A percentile compares a stretch with the other conserved stretches of the same genome.
Conservation (phyloP, 2,329 filamentous ascomycete species). For the Basipetospora chlamydospora region DNA sequence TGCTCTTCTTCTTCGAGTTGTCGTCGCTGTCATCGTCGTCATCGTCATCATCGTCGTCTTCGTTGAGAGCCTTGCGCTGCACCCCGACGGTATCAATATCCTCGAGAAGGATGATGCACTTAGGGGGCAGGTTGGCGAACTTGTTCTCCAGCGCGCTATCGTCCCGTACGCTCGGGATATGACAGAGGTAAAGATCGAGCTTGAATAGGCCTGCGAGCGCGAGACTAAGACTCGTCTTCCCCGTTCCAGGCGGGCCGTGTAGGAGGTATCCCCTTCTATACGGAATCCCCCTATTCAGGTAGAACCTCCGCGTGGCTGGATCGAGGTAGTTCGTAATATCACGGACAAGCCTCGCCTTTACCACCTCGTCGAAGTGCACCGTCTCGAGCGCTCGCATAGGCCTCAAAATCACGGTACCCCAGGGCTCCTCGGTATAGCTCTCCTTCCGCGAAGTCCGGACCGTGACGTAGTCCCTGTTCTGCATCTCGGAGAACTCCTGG, state of each 20-base stretch:
- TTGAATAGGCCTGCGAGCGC: slow-evolving; percentile 52
- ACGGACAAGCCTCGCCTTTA: slow-evolving; percentile 50
- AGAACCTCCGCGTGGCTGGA: slow-evolving; percentile 56
- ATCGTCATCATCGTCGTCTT: slow-evolving; percentile 9
- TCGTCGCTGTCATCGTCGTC: slow-evolving; percentile 13
- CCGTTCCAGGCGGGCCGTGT: slow-evolving; percentile 59
- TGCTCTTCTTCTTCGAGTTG: slow-evolving; percentile 8
- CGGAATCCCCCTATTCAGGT: slow-evolving; percentile 60
- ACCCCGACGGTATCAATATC: slow-evolving; percentile 19
- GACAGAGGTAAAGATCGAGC: slow-evolving; percentile 51
- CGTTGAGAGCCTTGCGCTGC: slow-evolving; percentile 26
- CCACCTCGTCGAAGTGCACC: slow-evolving; percentile 53
- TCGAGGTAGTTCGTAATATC: slow-evolving; percentile 72
- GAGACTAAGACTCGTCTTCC: slow-evolving; percentile 55
- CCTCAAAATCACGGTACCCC: slow-evolving; percentile 26
- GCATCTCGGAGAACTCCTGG: slow-evolving; percentile 17
- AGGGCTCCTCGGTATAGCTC: slow-evolving; percentile 13
- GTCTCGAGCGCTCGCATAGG: slow-evolving; percentile 60
- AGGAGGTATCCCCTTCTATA: slow-evolving; percentile 67
- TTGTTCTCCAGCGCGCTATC: slow-evolving; percentile 51
- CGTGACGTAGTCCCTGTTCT: slow-evolving; percentile 20
- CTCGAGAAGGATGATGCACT: slow-evolving; percentile 14
- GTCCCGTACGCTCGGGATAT: slow-evolving; percentile 34
- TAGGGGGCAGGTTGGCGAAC: slow-evolving; percentile 14
- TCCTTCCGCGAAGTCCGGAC: slow-evolving; percentile 17